Base-by-base conservation (phyloP, 2,329 filamentous ascomycete species). In the Verticillium nubilum region DNA sequence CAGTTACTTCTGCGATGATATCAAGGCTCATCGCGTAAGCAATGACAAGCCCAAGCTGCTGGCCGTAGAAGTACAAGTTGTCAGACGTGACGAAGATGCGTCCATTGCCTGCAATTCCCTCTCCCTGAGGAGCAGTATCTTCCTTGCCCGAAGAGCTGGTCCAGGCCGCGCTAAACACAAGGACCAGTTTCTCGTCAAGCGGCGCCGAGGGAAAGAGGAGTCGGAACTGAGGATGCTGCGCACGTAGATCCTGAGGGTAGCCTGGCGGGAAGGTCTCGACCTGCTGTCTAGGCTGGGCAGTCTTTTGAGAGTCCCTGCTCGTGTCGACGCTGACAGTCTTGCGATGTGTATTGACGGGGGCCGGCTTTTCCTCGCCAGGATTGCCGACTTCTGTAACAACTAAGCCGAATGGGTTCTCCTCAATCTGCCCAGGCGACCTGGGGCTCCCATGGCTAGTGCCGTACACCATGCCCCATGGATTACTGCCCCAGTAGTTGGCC, bases 101-200 rank as follows among this genome's bases (percentile, higher is more conserved):
- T 1, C 95, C 84, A 59, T 83, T 83, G 19, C 83, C 82, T 25
- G 80, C 75, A 65, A 98, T 91, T 62, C 69, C 72, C 26, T 42
- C 71, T 1, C 69, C 67, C 17, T 76, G 75, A 58, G 70, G 73
- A 3, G 74, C 72, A 7, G 77, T 74, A 19, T 76, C 74, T 15
- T 75, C 74, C 26, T 76, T 74, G 10, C 78, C 69, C 29, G 68
- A 74, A 19, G 80, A 78, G 63, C 82, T 85, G 50, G 76, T 78
- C 92, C 95, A 99, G 0, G 92, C 91, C 17, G 93, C 94, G 53
- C 93, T 86, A 76, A 98, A 98, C 2, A 99, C 95, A 56, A 98
- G 80, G 3, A 97, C 88, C 7, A 97, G 80, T 71, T 92, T 92
- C 68, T 98, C 92, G 19, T 90, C 85, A 29, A 85, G 78, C 3